Percentiles rank a stretch among this genome's conserved stretches.
Evolutionary conservation across 2,329 filamentous ascomycete genomes (phyloP).

Genomic region (Aspergillus viridinutans): DNA sequence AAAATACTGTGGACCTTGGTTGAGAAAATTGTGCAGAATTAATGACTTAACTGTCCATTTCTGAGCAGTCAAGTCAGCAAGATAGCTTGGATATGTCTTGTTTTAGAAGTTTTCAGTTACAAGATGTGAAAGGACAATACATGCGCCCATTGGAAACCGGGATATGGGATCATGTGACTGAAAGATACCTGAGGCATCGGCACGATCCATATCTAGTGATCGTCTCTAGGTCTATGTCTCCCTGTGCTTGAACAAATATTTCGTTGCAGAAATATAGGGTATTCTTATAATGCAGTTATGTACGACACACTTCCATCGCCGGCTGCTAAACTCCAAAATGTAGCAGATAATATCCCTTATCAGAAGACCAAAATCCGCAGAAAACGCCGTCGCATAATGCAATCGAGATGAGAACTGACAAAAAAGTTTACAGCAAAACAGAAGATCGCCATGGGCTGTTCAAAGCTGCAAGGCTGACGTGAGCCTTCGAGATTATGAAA

Average conservation of each 20-base stretch:
- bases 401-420: constrained; percentile 4
- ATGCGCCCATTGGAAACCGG: neutral
- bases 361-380: neutral
- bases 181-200: neutral
- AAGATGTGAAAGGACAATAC: neutral
- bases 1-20: neutral
- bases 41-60: neutral
- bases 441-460: neutral
- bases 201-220: neutral
- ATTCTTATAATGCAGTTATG: neutral
- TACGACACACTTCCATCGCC: constrained; percentile 1
- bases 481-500: neutral
- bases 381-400: constrained; percentile 12
- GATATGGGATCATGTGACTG: neutral
- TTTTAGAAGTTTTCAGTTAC: neutral
- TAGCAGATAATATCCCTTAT: constrained; percentile 1
- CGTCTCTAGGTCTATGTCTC: neutral
- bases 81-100: neutral
- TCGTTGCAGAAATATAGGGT: neutral
- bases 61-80: neutral
- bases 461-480: neutral
- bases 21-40: neutral
- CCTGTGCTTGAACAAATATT: neutral
- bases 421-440: neutral
- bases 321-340: constrained; percentile 6